Base-by-base conservation (phyloP, 345 rosid species). In the Salix brachista region DNA sequence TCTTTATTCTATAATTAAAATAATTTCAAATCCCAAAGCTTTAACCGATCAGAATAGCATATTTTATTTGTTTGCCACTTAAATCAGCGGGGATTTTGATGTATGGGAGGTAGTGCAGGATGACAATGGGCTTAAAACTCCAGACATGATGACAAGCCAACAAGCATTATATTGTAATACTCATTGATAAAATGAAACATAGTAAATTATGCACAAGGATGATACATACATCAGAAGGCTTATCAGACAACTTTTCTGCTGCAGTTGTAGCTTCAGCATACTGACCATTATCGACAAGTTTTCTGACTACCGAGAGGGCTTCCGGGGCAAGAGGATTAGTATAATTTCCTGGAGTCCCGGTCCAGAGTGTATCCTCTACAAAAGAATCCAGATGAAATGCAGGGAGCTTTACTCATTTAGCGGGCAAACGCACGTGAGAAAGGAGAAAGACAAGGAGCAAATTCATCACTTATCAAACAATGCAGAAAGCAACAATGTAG, bases 301-400 rank as follows among this genome's bases (percentile, higher is more conserved):
- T 82, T 84, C 98, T 89, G 65, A 95, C 96, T 79, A 77, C 77
- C 18, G 87, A 77, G n/a, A 90, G 83, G 68, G 91, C 96, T 79
- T 77, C 86, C 2, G 87, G 92, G 6, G 88, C 97, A 66, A 83
- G 80, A 3, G 90, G 91, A 73, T 93, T 80, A 8, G 92, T 86
- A 56, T 91, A 93, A 70, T 88, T 78, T n/a, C 89, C 89, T 4
- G 97, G 96, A 54, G 70, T 85, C 65, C 99, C 97, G 9, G 97
- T 93, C 97, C 97, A 93, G 12, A 93, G 86, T 5, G 97, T 90
- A 73, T 93, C 97, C 87, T 91, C 96, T 95, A 70, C 76, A 86
- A 71, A 71, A 74, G 28, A 77, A 77, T 41, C 4, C 19, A 54
- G 46, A n/a, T 46, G 17, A 67, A 18, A 11, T 28, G 34, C 30